Percentiles rank a stretch among this genome's conserved stretches.
Evolutionary conservation across 768 basidiomycete genomes (phyloP).

Genomic region (Pseudohyphozyma bogoriensis): DNA sequence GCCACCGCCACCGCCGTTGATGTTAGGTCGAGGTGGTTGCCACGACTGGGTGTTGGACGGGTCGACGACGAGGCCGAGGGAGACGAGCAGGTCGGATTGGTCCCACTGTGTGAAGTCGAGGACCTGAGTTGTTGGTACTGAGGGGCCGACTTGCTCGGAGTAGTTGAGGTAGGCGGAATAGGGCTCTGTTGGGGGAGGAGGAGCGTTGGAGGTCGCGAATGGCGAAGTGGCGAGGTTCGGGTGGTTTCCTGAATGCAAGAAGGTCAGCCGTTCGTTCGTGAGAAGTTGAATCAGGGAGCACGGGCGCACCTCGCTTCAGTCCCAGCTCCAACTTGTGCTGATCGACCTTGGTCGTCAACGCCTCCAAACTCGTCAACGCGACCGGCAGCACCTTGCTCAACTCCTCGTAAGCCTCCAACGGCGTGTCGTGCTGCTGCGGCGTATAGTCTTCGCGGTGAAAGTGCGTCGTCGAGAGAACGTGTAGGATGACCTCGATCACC

Average conservation of each 20-base stretch:
- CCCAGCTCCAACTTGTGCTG: slow-evolving; percentile 11
- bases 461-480: slow-evolving; percentile 9
- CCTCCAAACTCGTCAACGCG: not conserved
- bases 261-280: not conserved
- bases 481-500: slow-evolving; percentile 10
- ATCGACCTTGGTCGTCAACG: slow-evolving; percentile 7
- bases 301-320: slow-evolving; percentile 6
- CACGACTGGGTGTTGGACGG: not conserved
- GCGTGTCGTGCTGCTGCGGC: slow-evolving; percentile 19
- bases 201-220: not conserved
- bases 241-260: too few species aligned
- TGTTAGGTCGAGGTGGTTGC: not conserved
- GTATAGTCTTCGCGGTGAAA: slow-evolving; percentile 15
- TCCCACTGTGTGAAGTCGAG: slow-evolving; percentile 25
- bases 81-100: slow-evolving; percentile 21
- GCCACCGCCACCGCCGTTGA: too few species aligned
- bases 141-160: too few species aligned
- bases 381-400: slow-evolving; percentile 1
- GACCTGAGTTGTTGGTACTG: too few species aligned
- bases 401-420: slow-evolving; percentile 16
- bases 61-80: slow-evolving; percentile 16
- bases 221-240: not conserved
- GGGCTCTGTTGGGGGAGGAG: not conserved
- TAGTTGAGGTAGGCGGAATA: slow-evolving; percentile 5
- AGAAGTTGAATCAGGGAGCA: not conserved